These are phyloP conservation scores for Tetradesmus obliquus DNA, from an alignment of 139 green algal species.

Conservation along the genomic window DNA sequence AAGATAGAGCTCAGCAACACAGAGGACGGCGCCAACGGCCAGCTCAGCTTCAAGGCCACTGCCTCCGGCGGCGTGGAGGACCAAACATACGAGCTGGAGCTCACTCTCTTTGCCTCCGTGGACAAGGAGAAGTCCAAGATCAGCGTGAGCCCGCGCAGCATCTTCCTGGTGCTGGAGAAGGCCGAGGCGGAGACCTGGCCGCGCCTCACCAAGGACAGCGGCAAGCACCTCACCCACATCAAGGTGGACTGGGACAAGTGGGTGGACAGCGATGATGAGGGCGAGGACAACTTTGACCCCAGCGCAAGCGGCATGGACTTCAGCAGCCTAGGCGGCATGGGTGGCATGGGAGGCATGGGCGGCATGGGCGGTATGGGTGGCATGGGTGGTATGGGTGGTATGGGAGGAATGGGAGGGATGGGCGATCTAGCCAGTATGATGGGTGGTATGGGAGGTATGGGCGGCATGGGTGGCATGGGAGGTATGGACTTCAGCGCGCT, in stretches of 20 bases:
- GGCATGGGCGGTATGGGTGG: conserved; percentile 48
- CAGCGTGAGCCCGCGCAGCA: conserved; percentile 59
- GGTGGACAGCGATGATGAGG: conserved; percentile 80
- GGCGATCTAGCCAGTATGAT: neutral
- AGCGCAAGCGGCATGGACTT: conserved; percentile 47
- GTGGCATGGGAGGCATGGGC: conserved; percentile 35
- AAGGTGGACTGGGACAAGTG: conserved; percentile 74
- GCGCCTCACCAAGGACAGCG: conserved; percentile 63
- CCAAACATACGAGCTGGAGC: conserved; percentile 67
- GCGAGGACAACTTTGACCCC: conserved; percentile 67
- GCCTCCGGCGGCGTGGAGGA: conserved; percentile 53
- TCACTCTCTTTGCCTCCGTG: conserved; percentile 68
- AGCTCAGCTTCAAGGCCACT: conserved; percentile 63
- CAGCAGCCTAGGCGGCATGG: conserved; percentile 19
- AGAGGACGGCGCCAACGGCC: conserved; percentile 56
- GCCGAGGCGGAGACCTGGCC: conserved; percentile 66
- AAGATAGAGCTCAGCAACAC: conserved; percentile 71
- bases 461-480: conserved; percentile 48
- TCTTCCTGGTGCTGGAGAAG: conserved; percentile 77
- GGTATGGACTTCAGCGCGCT: conserved; percentile 28
- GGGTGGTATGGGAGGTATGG: conserved; percentile 55
- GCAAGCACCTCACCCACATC: conserved; percentile 57
- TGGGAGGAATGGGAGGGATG: conserved; percentile 31
- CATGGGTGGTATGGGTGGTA: conserved; percentile 39
- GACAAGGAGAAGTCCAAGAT: conserved; percentile 75